Percentiles rank a stretch among this genome's conserved stretches.
phyloP scores from a whole-genome alignment of 768 basidiomycete species.

The Suillus americanus region DNA sequence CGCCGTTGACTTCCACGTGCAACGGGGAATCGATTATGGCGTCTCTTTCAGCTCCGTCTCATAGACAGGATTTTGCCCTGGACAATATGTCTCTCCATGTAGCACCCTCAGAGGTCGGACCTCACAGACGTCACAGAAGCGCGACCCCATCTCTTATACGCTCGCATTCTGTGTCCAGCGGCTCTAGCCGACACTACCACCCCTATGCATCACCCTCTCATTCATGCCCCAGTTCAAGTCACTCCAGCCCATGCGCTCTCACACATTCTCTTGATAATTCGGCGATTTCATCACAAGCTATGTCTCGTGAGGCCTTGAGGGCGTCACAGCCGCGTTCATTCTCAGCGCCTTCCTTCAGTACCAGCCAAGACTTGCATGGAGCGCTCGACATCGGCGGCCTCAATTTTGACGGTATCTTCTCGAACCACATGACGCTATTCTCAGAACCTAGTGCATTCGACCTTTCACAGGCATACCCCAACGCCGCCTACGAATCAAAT shows the following conservation, averaged over 20 bases:
- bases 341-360: slow-evolving; percentile 8
- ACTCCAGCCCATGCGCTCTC: slow-evolving; percentile 31
- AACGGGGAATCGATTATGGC: slow-evolving; percentile 46
- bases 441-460: slow-evolving; percentile 22
- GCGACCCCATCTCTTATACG: slow-evolving; percentile 70
- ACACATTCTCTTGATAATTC: slow-evolving; percentile 29
- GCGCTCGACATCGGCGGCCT: background rate
- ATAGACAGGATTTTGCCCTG: slow-evolving; percentile 53
- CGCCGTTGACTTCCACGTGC: slow-evolving; percentile 20
- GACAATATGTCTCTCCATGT: slow-evolving; percentile 41
- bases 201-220: slow-evolving; percentile 45
- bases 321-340: slow-evolving; percentile 24
- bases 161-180: slow-evolving; percentile 46
- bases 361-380: background rate
- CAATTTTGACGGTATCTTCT: slow-evolving; percentile 23
- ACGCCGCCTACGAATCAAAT: slow-evolving; percentile 21
- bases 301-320: slow-evolving; percentile 12
- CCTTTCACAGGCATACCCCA: slow-evolving; percentile 19
- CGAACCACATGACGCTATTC: slow-evolving; percentile 28
- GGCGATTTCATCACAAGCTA: slow-evolving; percentile 20
- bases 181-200: slow-evolving; percentile 52
- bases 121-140: slow-evolving; percentile 68
- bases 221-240: slow-evolving; percentile 29
- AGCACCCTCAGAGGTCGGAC: slow-evolving; percentile 45
- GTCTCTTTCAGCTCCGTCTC: slow-evolving; percentile 60